Base-by-base conservation (phyloP, 768 basidiomycete species). In the Suillus bovinus region DNA sequence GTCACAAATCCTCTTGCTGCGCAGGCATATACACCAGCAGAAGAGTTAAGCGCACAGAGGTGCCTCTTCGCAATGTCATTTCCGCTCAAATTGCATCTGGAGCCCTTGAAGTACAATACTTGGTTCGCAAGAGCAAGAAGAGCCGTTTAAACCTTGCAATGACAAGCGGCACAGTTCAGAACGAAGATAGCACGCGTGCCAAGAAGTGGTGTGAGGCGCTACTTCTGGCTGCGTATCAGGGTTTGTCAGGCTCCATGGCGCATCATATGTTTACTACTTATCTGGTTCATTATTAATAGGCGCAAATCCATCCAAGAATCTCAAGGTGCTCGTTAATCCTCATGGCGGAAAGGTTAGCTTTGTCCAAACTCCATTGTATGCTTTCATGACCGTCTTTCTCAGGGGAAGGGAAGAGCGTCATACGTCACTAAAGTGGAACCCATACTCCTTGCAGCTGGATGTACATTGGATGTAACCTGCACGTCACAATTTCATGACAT, bases 251-350 rank as follows among this genome's bases (percentile, higher is more conserved):
- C 11, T 22, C 9, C 10, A 29, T 46, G 0, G 1, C 16, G 7
- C 47, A n/a, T 50, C 31, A 58, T 38, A 11, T 54, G 22, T 63
- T 59, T 20, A 61, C 62, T 20, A 61, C 62, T 56, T 38, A 56
- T 53, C 58, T 55, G 57, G 11, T 64, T 50, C 36, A 38, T 38
- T 60, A n/a, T n/a, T n/a, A n/a, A n/a, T n/a, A 81, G 90, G 84
- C 46, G 72, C 84, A n/a, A 82, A 82, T 66, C 85, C 81, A 24
- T 72, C 78, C 56, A 81, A 87, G 52, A 76, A 78, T 22, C 70
- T 96, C 34, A 85, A 86, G 64, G 81, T 94, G 9, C 70, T 96
- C 47, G 80, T 96, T 42, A 96, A 95, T 72, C 94, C 94, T 10
- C 75, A 81, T 60, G 87, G 93, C 57, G 94, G 94, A n/a, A 81